Evolutionary conservation across 2,329 filamentous ascomycete species (phyloP).

Genomic region (Fusarium sp.): DNA sequence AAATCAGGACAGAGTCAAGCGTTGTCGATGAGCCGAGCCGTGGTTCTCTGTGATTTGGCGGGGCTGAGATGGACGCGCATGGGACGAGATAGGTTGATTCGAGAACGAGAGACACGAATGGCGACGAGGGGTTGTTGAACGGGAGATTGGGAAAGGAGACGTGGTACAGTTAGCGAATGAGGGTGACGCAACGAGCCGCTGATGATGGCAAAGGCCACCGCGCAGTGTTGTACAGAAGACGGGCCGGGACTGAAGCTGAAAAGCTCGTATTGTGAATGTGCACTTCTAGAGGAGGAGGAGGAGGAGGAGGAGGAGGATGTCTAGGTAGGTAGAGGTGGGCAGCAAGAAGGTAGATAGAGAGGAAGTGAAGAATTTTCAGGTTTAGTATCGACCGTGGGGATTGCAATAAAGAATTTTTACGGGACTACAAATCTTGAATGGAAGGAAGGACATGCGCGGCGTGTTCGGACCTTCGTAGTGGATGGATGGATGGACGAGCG

Average conservation of each 20-base stretch:
- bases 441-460: constrained; percentile 1
- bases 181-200: constrained; percentile 17
- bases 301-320: not conserved
- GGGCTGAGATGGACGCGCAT: not conserved
- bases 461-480: not conserved
- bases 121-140: not conserved
- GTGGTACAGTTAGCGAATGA: constrained; percentile 18
- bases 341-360: not conserved
- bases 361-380: not conserved
- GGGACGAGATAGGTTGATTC: not conserved
- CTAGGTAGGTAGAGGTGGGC: not conserved
- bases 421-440: constrained; percentile 1
- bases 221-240: constrained; percentile 16
- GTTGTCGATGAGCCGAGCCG: not conserved
- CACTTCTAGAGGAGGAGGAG: not conserved
- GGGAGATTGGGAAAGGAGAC: constrained; percentile 5
- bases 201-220: constrained; percentile 8
- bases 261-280: not conserved
- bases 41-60: not conserved
- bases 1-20: constrained; percentile 9
- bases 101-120: not conserved
- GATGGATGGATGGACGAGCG: not conserved
- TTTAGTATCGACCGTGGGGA: not conserved
- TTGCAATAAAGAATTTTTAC: constrained; percentile 3
- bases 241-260: constrained; percentile 11